Evolutionary conservation across 2,329 filamentous ascomycete species (phyloP), one percentile per base, ranked within the genome.

Genomic region (Colletotrichum sp.): DNA sequence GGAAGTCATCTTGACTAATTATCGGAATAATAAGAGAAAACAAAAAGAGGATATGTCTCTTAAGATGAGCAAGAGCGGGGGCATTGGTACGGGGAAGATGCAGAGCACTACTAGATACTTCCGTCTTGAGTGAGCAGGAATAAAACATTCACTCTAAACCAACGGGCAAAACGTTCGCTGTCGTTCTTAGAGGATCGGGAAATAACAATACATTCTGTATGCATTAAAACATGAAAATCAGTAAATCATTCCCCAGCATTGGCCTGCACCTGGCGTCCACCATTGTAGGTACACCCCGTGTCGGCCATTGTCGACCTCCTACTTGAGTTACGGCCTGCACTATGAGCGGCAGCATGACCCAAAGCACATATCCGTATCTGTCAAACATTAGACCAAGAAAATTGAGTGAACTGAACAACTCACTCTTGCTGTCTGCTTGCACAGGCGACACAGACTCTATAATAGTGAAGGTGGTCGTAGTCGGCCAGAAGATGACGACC

Each of bases 11-110:
- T 21, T 51, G 43, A 21, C 43, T 0, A 7, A 51, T 0, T 51
- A 51, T 13, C 4, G n/a, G 4, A 51, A 51, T 1, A 51, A 51
- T 2, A 51, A 51, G 1, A 51, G 43, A 13, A 5, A 51, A 0
- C 43, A 51, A 1, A 0, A 0, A 1, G 43, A 51, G n/a, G 43
- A 21, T 0, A 6, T 21, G 11, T 51, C n/a, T 1, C n/a, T 21
- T 1, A 21, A 13, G 2, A 1, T 51, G 43, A 8, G 43, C n/a
- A 51, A 3, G 11, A 51, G 0, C n/a, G n/a, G 2, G 0, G n/a
- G 4, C 2, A 51, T 51, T 1, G 43, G 43, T 0, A 51, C 38
- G n/a, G n/a, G 43, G 0, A 8, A 21, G 11, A 51, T 51, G n/a
- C 18, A 51, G 3, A 51, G 6, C 43, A 51, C 18, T 5, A 43